phyloP scores from a whole-genome alignment of 2,329 filamentous ascomycete species.

The Neofusicoccum umdonicola region DNA sequence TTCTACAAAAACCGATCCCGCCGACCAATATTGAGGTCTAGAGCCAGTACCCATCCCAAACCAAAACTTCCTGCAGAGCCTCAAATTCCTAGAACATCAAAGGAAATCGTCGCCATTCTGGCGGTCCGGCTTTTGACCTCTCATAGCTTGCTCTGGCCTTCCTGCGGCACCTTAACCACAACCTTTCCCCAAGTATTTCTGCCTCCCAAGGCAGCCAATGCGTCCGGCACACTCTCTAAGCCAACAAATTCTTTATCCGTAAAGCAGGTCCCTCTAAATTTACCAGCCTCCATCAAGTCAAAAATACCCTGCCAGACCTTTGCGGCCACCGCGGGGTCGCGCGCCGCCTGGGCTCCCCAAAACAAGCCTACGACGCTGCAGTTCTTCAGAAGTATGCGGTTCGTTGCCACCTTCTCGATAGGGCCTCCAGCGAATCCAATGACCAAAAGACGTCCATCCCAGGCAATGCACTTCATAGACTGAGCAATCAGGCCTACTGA shows the following conservation, averaged over 20 bases:
- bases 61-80: no score
- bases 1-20: no score
- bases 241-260: constrained; percentile 79
- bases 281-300: constrained; percentile 70
- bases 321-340: constrained; percentile 68
- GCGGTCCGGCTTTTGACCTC: not conserved
- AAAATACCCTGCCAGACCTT: constrained; percentile 82
- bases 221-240: constrained; percentile 73
- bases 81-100: no score
- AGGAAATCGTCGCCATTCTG: no score
- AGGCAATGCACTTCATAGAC: constrained; percentile 86
- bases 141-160: constrained; percentile 37
- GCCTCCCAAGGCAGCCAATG: constrained; percentile 72
- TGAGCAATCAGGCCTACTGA: constrained; percentile 86
- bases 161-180: constrained; percentile 77
- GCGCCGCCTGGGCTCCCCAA: constrained; percentile 80
- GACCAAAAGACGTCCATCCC: constrained; percentile 85
- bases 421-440: constrained; percentile 83
- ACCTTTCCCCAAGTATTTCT: constrained; percentile 96
- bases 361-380: constrained; percentile 85
- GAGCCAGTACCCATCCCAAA: no score
- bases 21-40: no score
- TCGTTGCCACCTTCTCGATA: constrained; percentile 91
- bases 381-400: constrained; percentile 90
- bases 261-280: constrained; percentile 80